phyloP scores from a whole-genome alignment of 768 basidiomycete species.

The Holtermannia corniformis region DNA sequence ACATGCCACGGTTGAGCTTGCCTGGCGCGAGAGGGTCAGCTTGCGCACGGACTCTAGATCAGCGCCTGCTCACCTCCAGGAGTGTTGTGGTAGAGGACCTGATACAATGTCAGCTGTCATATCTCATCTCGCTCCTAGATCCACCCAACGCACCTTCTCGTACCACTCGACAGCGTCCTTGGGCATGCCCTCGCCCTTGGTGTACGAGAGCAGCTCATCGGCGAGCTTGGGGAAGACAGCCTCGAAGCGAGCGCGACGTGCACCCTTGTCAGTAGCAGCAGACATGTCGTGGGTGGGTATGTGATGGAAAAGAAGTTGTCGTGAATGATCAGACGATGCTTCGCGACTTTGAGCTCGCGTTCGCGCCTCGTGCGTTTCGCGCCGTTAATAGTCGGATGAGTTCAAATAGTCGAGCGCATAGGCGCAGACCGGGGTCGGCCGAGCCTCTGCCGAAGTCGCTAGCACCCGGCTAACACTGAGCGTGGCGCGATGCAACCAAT shows the following conservation, averaged over 20 bases:
- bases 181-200: conserved; percentile 67
- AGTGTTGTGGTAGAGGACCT: conserved; percentile 73
- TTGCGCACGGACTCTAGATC: background rate
- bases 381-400: too few relatives aligned
- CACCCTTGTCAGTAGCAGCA: conserved; percentile 15
- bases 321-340: too few relatives aligned
- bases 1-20: conserved; percentile 93
- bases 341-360: too few relatives aligned
- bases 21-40: conserved; percentile 42
- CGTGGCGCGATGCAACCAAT: too few relatives aligned
- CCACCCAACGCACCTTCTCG: conserved; percentile 52
- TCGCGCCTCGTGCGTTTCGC: too few relatives aligned
- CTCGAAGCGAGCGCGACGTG: conserved; percentile 49
- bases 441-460: too few relatives aligned
- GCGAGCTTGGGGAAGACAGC: conserved; percentile 61
- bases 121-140: too few relatives aligned
- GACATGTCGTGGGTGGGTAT: too few relatives aligned
- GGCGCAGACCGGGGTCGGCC: too few relatives aligned
- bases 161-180: conserved; percentile 77
- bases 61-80: conserved; percentile 50
- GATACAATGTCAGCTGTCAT: background rate
- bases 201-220: conserved; percentile 64
- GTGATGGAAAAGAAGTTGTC: too few relatives aligned
- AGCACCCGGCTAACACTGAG: too few relatives aligned
- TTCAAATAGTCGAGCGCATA: too few relatives aligned